These are phyloP conservation scores for Leptographium radiaticola DNA, from an alignment of 2,329 filamentous ascomycete species.

Conservation along the genomic window DNA sequence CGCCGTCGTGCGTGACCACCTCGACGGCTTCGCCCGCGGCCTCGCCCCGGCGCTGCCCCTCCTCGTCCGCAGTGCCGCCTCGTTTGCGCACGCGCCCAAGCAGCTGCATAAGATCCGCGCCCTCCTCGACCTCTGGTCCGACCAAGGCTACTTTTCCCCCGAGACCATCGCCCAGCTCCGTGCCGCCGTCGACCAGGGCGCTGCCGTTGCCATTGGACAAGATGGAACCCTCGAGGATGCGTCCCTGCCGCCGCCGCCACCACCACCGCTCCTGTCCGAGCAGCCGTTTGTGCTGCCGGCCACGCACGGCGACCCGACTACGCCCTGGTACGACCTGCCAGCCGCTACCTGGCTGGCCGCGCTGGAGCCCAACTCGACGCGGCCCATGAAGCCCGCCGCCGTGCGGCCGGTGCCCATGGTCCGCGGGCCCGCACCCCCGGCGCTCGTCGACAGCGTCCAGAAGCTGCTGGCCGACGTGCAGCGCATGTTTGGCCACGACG, in stretches of 20 bases:
- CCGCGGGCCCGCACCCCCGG: conserved; percentile 53
- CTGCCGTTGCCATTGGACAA: neutral
- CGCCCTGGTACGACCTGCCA: conserved; percentile 70
- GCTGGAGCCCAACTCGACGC: conserved; percentile 61
- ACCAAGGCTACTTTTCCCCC: conserved; percentile 44
- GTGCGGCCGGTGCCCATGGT: conserved; percentile 60
- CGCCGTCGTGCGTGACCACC: conserved; percentile 36
- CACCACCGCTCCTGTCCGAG: conserved; percentile 4
- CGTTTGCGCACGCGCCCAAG: conserved; percentile 48
- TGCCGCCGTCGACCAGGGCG: conserved; percentile 33
- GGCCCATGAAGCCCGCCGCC: conserved; percentile 57
- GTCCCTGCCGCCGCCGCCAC: conserved; percentile 10
- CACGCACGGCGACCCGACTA: conserved; percentile 60
- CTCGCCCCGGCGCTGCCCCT: conserved; percentile 46
- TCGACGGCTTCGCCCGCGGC: conserved; percentile 37
- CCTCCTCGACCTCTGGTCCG: conserved; percentile 59
- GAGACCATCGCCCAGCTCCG: conserved; percentile 45
- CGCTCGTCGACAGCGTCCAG: conserved; percentile 56
- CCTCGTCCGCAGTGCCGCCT: conserved; percentile 46
- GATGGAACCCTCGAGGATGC: too few species aligned
- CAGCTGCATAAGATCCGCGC: conserved; percentile 51
- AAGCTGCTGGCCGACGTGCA: conserved; percentile 57
- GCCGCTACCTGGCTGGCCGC: conserved; percentile 71
- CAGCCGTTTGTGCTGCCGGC: conserved; percentile 55
- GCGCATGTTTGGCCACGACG: conserved; percentile 45